Conservation (phyloP, 192 early-diverging fungal genomes). For the Coemansia sp. region DNA sequence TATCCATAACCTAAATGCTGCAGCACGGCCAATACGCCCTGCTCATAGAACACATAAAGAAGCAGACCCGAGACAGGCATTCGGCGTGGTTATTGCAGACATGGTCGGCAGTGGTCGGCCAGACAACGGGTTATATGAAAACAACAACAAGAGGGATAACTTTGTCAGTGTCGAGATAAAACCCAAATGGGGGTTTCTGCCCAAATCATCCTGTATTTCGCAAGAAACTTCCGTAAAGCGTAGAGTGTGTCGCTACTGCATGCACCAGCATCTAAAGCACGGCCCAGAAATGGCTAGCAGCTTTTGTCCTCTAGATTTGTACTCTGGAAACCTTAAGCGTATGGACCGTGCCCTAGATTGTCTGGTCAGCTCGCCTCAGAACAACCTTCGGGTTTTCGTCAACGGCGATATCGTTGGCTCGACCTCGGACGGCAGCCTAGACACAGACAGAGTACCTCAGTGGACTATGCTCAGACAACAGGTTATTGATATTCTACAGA, state of each 20-base stretch:
- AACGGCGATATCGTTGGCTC: constrained; percentile 23
- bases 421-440: background rate
- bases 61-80: constrained; percentile 51
- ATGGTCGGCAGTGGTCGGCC: constrained; percentile 29
- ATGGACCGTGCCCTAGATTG: constrained; percentile 39
- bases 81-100: constrained; percentile 54
- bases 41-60: constrained; percentile 38
- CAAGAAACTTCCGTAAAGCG: constrained; percentile 49
- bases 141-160: background rate
- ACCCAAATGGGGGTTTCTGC: constrained; percentile 77
- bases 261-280: constrained; percentile 67
- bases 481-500: constrained; percentile 44
- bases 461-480: constrained; percentile 33
- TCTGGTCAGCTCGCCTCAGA: constrained; percentile 24
- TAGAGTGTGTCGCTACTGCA: constrained; percentile 71
- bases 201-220: constrained; percentile 46
- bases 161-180: constrained; percentile 58
- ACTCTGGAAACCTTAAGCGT: constrained; percentile 35
- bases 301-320: constrained; percentile 75
- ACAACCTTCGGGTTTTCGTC: constrained; percentile 54
- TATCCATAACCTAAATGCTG: constrained; percentile 35
- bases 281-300: constrained; percentile 26
- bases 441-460: constrained; percentile 6
- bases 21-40: constrained; percentile 44
- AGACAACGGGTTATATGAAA: too few relatives aligned